Evolutionary conservation across 768 basidiomycete species (phyloP).

Genomic region (Zangia roseola): DNA sequence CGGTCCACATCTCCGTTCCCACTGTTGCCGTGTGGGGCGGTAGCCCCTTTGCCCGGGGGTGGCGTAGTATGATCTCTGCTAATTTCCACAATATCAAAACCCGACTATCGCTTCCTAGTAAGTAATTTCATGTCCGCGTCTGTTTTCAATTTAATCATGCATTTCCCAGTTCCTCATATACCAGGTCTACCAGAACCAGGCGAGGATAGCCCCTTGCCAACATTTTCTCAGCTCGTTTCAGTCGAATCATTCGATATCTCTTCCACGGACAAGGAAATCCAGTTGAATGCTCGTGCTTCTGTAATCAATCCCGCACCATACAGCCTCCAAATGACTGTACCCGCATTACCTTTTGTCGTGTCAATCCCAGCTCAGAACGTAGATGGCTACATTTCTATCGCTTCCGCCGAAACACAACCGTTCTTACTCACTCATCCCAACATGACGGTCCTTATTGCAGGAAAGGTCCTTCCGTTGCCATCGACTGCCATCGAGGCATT

Average conservation of each 20-base stretch:
- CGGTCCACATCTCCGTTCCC: conserved; percentile 43
- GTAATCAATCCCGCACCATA: conserved; percentile 56
- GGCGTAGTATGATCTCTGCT: conserved; percentile 42
- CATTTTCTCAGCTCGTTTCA: conserved; percentile 56
- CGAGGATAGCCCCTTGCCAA: conserved; percentile 47
- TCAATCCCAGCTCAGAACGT: conserved; percentile 40
- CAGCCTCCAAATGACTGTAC: conserved; percentile 48
- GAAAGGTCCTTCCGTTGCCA: conserved; percentile 55
- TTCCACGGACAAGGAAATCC: conserved; percentile 36
- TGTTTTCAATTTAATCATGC: conserved; percentile 3
- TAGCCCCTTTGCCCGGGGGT: conserved; percentile 38
- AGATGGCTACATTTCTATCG: conserved; percentile 43
- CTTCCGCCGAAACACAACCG: conserved; percentile 51
- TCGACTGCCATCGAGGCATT: conserved; percentile 41
- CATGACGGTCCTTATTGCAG: conserved; percentile 55
- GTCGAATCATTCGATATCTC: conserved; percentile 54
- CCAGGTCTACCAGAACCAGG: conserved; percentile 68
- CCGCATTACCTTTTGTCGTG: conserved; percentile 61
- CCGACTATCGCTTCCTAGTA: conserved; percentile 52
- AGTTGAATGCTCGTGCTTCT: conserved; percentile 53
- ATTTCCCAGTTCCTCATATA: conserved; percentile 53
- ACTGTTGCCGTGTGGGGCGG: conserved; percentile 54
- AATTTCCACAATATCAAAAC: conserved; percentile 46
- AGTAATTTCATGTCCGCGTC: conserved; percentile 22
- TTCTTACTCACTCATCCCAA: conserved; percentile 68